These are phyloP conservation scores for Neurospora crassa DNA, from an alignment of 2,329 filamentous ascomycete species.

Conservation along the genomic window DNA sequence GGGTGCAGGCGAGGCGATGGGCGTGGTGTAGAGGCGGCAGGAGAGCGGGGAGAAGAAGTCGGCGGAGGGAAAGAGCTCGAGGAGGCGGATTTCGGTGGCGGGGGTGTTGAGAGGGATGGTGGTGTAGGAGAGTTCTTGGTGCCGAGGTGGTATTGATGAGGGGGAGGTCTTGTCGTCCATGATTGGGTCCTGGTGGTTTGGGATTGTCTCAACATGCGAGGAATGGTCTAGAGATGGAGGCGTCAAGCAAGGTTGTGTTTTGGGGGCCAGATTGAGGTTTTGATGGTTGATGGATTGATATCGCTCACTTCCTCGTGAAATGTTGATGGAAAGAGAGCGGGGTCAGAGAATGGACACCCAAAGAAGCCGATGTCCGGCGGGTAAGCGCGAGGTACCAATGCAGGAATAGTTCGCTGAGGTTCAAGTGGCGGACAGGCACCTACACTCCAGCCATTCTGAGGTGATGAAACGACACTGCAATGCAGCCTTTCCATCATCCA, in stretches of 20 bases:
- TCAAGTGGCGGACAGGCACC: neutral
- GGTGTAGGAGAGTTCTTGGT: neutral
- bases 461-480: too few species aligned
- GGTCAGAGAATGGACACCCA: neutral
- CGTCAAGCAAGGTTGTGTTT: neutral
- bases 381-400: neutral
- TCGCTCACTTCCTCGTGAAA: neutral
- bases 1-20: neutral
- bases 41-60: neutral
- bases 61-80: neutral
- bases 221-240: neutral
- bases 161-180: neutral
- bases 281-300: neutral
- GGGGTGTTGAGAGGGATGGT: constrained; percentile 2
- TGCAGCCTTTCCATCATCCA: too few species aligned
- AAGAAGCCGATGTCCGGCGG: neutral
- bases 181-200: neutral
- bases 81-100: constrained; percentile 6
- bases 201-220: neutral
- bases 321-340: neutral
- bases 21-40: neutral
- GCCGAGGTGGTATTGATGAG: neutral
- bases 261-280: neutral
- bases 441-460: too few species aligned
- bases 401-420: neutral